These are phyloP conservation scores for Ogataea methylovora DNA, from an alignment of 805 yeast species.

Conservation along the genomic window DNA sequence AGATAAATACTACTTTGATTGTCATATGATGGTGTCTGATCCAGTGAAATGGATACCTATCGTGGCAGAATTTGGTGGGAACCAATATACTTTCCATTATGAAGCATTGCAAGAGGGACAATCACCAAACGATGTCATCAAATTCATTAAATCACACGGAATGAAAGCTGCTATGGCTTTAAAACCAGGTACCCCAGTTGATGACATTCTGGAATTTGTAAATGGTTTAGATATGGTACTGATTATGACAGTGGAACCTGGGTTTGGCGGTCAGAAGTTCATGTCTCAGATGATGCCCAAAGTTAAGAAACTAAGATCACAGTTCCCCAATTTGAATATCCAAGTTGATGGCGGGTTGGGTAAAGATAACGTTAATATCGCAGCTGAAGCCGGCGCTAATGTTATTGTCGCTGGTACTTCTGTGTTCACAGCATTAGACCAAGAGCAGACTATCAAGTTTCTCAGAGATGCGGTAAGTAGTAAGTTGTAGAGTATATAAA, in stretches of 20 bases:
- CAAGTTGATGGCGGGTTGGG: constrained; percentile 98
- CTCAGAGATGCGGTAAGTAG: constrained; percentile 56
- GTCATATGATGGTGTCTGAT: constrained; percentile 95
- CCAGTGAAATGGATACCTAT: constrained; percentile 94
- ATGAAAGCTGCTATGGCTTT: constrained; percentile 92
- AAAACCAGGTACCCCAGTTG: constrained; percentile 89
- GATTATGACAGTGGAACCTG: constrained; percentile 98
- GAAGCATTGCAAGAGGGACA: constrained; percentile 90
- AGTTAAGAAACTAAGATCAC: constrained; percentile 65
- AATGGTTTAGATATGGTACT: constrained; percentile 86
- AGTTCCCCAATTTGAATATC: constrained; percentile 74
- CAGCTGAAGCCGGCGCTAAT: constrained; percentile 96
- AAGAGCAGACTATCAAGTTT: constrained; percentile 62
- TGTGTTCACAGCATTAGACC: constrained; percentile 79
- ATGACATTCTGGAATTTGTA: constrained; percentile 67
- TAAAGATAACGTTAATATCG: constrained; percentile 71
- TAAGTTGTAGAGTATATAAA: not conserved
- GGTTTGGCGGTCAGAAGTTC: constrained; percentile 97
- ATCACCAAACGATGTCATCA: constrained; percentile 68
- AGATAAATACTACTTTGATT: constrained; percentile 55
- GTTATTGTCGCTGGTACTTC: constrained; percentile 97
- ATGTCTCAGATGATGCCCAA: constrained; percentile 96
- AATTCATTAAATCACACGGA: constrained; percentile 69
- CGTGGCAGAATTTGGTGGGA: constrained; percentile 90
- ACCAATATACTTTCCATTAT: constrained; percentile 91